Conservation (phyloP, 495 filamentous ascomycete species). For the Hyaloscypha finlandica region DNA sequence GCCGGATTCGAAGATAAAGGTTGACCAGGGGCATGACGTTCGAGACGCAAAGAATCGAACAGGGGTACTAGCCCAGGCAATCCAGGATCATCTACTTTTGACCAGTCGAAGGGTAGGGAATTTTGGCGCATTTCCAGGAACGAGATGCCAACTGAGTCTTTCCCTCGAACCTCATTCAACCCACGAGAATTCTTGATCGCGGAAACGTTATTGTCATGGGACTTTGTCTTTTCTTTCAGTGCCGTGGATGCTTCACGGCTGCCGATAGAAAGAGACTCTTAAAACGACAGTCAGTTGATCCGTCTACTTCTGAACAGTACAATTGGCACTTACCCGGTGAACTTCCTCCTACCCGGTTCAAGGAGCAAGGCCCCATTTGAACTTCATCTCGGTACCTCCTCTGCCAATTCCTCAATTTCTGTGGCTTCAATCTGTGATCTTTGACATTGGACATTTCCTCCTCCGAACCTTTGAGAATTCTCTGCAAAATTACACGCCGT, state of each 20-base stretch:
- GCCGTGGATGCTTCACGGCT: not conserved
- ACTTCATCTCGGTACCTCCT: not conserved
- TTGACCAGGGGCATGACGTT: not conserved
- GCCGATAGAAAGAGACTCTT: not conserved
- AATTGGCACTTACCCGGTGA: not conserved
- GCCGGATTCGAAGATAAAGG: not conserved
- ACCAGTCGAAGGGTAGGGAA: not conserved
- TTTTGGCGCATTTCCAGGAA: not conserved
- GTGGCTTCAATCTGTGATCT: not conserved
- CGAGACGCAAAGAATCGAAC: not conserved
- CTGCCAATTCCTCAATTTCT: conserved; percentile 8
- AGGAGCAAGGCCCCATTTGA: not conserved
- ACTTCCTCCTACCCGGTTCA: not conserved
- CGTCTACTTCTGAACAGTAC: not conserved
- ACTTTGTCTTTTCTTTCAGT: not conserved
- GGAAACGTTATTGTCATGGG: not conserved
- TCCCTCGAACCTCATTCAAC: not conserved
- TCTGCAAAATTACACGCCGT: conserved; percentile 2
- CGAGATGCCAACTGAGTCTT: not conserved
- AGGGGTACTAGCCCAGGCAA: not conserved
- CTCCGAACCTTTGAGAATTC: not conserved
- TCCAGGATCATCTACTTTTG: not conserved
- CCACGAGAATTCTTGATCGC: not conserved
- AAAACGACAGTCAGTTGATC: not conserved
- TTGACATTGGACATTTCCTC: not conserved